These are phyloP conservation scores for Jasminum sambac DNA, from an alignment of 257 asterid species.

Conservation along the genomic window DNA sequence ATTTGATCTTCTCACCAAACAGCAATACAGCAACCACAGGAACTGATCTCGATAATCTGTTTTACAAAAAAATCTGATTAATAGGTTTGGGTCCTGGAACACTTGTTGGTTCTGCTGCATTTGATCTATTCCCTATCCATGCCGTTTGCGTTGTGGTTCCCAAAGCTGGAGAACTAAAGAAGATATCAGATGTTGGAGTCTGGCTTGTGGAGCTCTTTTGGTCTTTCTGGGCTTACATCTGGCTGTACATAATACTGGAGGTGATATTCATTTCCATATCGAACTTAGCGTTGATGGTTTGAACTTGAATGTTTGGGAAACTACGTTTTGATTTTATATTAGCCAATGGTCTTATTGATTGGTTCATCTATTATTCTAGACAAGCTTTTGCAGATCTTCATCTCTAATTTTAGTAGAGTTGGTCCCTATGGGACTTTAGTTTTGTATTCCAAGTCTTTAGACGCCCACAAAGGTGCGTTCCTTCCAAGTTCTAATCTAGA, in stretches of 20 bases:
- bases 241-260: slow-evolving; percentile 94
- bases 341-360: slow-evolving; percentile 3
- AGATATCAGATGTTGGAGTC: slow-evolving; percentile 88
- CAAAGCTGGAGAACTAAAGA: slow-evolving; percentile 83
- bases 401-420: not conserved
- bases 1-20: not conserved
- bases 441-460: not conserved
- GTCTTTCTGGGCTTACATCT: slow-evolving; percentile 98
- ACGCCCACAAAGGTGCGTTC: not conserved
- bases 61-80: not conserved
- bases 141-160: slow-evolving; percentile 97
- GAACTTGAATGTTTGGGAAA: not conserved
- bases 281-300: slow-evolving; percentile 9
- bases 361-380: not conserved
- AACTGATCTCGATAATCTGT: slow-evolving; percentile 8
- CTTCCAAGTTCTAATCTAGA: not conserved
- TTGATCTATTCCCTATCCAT: slow-evolving; percentile 94
- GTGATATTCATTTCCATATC: slow-evolving; percentile 36
- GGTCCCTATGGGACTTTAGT: not conserved
- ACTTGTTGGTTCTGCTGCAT: slow-evolving; percentile 97
- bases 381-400: not conserved
- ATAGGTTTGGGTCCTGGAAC: slow-evolving; percentile 98
- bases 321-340: not conserved
- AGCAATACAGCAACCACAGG: slow-evolving; percentile 4
- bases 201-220: slow-evolving; percentile 98